These are phyloP conservation scores for Gaultheria prostrata DNA, from an alignment of 148 eudicot species.

Conservation along the genomic window DNA sequence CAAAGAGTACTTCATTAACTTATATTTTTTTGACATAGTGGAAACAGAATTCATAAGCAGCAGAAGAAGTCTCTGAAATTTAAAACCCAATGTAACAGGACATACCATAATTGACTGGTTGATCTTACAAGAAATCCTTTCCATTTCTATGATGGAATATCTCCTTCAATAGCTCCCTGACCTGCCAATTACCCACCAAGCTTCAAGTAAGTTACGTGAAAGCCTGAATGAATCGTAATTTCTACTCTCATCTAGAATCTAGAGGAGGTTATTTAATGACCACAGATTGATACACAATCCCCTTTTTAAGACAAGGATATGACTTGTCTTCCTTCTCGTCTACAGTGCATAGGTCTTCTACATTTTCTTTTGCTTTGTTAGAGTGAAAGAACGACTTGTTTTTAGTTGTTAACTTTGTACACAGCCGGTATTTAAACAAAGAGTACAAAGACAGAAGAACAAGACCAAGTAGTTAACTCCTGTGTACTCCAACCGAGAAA, in stretches of 20 bases:
- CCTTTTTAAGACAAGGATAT: background rate
- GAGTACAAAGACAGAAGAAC: background rate
- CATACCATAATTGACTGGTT: slow-evolving; percentile 52
- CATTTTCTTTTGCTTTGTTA: background rate
- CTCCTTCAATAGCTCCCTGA: slow-evolving; percentile 75
- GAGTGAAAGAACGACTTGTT: background rate
- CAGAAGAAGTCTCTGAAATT: slow-evolving; percentile 23
- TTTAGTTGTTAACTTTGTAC: background rate
- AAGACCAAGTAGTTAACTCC: background rate
- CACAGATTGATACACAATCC: background rate
- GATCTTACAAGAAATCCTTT: slow-evolving; percentile 49
- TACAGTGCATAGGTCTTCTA: background rate
- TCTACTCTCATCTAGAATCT: slow-evolving; percentile 15
- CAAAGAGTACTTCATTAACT: slow-evolving; percentile 38
- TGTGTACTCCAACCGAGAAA: background rate
- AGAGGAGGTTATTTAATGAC: slow-evolving; percentile 10
- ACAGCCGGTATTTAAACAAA: background rate
- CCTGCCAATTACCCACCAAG: slow-evolving; percentile 88
- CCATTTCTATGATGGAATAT: slow-evolving; percentile 52
- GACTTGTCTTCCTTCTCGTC: background rate
- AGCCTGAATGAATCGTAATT: slow-evolving; percentile 11
- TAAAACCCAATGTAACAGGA: slow-evolving; percentile 37
- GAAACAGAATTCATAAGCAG: slow-evolving; percentile 8
- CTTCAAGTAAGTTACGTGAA: slow-evolving; percentile 43
- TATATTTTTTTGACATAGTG: slow-evolving; percentile 14